Evolutionary conservation across 768 basidiomycete species (phyloP).

Genomic region (Amanita muscaria): DNA sequence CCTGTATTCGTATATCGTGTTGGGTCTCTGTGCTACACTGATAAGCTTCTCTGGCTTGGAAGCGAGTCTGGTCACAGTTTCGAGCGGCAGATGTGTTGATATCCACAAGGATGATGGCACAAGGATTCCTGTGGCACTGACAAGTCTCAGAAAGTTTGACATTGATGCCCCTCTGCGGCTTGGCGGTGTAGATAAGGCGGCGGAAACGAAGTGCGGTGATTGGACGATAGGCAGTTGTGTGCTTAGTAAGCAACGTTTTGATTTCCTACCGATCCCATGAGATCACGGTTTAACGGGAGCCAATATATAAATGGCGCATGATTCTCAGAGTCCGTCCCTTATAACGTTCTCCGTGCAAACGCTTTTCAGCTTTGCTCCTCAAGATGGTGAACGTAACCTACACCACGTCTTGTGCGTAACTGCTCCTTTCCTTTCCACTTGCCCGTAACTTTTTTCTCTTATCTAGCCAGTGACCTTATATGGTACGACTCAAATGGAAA

Average conservation of each 20-base stretch:
- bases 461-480: slow-evolving; percentile 29
- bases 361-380: neutral
- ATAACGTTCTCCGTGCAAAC: neutral
- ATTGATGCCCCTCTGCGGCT: too few relatives aligned
- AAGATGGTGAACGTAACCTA: slow-evolving; percentile 7
- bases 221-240: slow-evolving; percentile 6
- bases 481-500: slow-evolving; percentile 23
- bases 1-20: too few relatives aligned
- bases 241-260: neutral
- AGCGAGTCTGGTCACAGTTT: too few relatives aligned
- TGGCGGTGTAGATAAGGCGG: neutral
- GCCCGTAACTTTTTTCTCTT: neutral
- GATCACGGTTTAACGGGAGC: neutral
- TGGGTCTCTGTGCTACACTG: too few relatives aligned
- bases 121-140: too few relatives aligned
- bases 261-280: neutral
- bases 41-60: too few relatives aligned
- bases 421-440: neutral
- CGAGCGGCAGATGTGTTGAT: too few relatives aligned
- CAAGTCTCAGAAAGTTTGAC: too few relatives aligned
- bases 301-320: neutral
- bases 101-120: too few relatives aligned
- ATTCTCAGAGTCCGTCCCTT: neutral
- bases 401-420: neutral
- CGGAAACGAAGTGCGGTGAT: neutral